These are phyloP conservation scores for Mollisiaceae sp. DNA, from an alignment of 2,329 filamentous ascomycete species.

Conservation along the genomic window DNA sequence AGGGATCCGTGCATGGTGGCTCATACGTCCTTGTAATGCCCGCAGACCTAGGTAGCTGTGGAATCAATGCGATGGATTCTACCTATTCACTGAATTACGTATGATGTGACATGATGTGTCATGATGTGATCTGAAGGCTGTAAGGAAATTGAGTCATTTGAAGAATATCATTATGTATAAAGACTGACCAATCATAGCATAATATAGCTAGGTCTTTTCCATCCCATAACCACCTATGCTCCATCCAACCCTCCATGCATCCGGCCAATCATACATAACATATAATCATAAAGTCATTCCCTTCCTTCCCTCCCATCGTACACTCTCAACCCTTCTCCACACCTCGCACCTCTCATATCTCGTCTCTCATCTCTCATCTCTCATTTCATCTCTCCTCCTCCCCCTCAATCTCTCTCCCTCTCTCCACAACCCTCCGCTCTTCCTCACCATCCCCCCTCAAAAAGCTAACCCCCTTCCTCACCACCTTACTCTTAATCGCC, in stretches of 20 bases:
- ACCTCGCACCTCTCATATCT: no score
- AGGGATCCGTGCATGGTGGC: background rate
- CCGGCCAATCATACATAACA: background rate
- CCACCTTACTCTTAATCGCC: slow-evolving; percentile 33
- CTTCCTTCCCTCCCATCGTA: background rate
- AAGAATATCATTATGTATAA: slow-evolving; percentile 8
- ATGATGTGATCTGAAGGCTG: background rate
- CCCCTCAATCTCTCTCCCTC: slow-evolving; percentile 30
- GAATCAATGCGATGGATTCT: slow-evolving; percentile 4
- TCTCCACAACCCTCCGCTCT: slow-evolving; percentile 35
- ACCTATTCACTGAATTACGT: background rate
- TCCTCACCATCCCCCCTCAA: slow-evolving; percentile 40
- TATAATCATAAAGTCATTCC: slow-evolving; percentile 1
- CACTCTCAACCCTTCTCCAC: background rate
- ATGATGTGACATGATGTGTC: background rate
- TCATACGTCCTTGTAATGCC: slow-evolving; percentile 16
- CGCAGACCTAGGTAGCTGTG: slow-evolving; percentile 11
- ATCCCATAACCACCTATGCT: background rate
- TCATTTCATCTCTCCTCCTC: slow-evolving; percentile 6
- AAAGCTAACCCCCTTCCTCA: slow-evolving; percentile 37
- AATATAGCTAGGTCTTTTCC: background rate
- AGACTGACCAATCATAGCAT: background rate
- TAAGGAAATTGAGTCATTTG: background rate
- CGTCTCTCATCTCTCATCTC: no score
- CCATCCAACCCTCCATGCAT: background rate